Evolutionary conservation across 768 basidiomycete species (phyloP).

Genomic region (Clitopilus hobsonii): DNA sequence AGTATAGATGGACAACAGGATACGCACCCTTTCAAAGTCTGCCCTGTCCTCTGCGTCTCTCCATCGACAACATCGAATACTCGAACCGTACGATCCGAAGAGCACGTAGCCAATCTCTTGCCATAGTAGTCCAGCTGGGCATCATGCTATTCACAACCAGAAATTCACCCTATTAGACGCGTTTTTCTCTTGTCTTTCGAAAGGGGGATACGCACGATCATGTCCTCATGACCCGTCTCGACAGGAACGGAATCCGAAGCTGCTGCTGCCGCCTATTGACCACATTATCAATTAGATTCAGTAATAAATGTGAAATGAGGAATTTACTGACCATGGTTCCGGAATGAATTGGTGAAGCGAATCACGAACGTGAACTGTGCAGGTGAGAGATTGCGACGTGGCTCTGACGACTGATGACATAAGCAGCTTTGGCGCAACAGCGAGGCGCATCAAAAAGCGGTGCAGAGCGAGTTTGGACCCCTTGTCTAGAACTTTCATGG

Average conservation of each 20-base stretch:
- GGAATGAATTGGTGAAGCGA: not conserved
- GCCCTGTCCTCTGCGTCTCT: conserved; percentile 63
- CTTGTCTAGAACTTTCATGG: too few relatives aligned
- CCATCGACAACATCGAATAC: conserved; percentile 94
- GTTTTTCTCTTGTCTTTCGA: not conserved
- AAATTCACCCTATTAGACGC: conserved; percentile 1
- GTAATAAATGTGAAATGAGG: not conserved
- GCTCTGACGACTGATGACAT: not conserved
- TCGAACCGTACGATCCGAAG: conserved; percentile 91
- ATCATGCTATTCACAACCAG: conserved; percentile 67
- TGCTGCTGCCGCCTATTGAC: conserved; percentile 40
- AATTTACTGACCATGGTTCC: not conserved
- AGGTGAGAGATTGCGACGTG: not conserved
- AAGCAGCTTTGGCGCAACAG: not conserved
- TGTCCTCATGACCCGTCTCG: conserved; percentile 96
- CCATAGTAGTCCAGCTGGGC: conserved; percentile 98
- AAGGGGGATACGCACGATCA: conserved; percentile 70
- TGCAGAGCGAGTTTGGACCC: too few relatives aligned
- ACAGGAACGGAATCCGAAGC: conserved; percentile 74
- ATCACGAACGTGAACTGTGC: not conserved
- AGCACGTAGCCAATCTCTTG: conserved; percentile 93
- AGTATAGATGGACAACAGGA: conserved; percentile 12
- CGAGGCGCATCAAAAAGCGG: too few relatives aligned
- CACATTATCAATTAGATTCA: not conserved
- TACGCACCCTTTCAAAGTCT: conserved; percentile 75